Conservation (phyloP, 1,139 yeast species). For the Pichia sp. region DNA sequence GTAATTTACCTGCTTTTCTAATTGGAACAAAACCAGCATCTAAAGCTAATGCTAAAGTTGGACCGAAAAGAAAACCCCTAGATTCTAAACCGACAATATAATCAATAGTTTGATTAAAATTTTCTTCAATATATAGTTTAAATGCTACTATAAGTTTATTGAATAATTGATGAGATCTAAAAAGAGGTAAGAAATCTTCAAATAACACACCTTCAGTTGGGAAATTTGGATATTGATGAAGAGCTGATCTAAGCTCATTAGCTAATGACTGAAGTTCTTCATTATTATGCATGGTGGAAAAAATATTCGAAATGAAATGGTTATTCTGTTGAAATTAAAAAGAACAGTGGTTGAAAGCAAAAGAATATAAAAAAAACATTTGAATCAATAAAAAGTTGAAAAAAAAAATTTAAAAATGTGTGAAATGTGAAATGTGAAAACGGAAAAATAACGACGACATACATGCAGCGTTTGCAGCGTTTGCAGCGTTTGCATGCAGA, state of each 20-base stretch:
- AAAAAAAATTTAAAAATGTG: too few species aligned
- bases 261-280: slow-evolving; percentile 35
- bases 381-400: too few species aligned
- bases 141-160: slow-evolving; percentile 77
- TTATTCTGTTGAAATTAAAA: background rate
- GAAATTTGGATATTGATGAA: slow-evolving; percentile 86
- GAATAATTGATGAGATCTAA: slow-evolving; percentile 75
- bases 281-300: slow-evolving; percentile 11
- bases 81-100: slow-evolving; percentile 93
- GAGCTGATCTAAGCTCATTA: slow-evolving; percentile 53
- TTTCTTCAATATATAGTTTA: slow-evolving; percentile 61
- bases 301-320: too few species aligned
- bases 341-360: background rate
- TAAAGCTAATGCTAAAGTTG: slow-evolving; percentile 83
- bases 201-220: slow-evolving; percentile 90
- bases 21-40: slow-evolving; percentile 92
- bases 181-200: slow-evolving; percentile 93
- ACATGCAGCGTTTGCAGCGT: too few species aligned
- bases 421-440: too few species aligned
- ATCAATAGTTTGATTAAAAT: slow-evolving; percentile 54
- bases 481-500: too few species aligned
- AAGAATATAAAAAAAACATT: too few species aligned
- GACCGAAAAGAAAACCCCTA: slow-evolving; percentile 95
- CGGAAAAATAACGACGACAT: too few species aligned
- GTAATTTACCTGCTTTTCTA: slow-evolving; percentile 91